Percentiles rank a stretch among this genome's conserved stretches.
These are phyloP conservation scores for Pseudogymnoascus sp. DNA, from an alignment of 2,329 filamentous ascomycete species.

Conservation along the genomic window DNA sequence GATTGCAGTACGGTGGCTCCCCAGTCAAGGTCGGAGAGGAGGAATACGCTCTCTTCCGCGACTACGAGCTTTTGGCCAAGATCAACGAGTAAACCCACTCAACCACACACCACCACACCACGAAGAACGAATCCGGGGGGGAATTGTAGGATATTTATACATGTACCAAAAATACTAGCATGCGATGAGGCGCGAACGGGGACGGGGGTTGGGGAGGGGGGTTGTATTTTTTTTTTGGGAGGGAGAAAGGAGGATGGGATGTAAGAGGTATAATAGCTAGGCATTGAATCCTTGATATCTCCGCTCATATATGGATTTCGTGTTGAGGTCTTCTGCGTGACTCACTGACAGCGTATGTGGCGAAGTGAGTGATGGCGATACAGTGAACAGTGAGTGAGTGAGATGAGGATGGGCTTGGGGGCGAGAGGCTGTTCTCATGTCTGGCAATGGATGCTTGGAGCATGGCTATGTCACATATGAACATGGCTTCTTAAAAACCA, in stretches of 20 bases:
- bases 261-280: not conserved
- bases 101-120: not conserved
- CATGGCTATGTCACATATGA: too few species aligned
- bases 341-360: not conserved
- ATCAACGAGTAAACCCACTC: constrained; percentile 74
- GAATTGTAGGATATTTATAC: not conserved
- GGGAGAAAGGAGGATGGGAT: not conserved
- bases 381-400: not conserved
- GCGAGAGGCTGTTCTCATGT: not conserved
- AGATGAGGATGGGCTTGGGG: not conserved
- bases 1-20: constrained; percentile 72
- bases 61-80: constrained; percentile 98
- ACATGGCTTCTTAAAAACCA: too few species aligned
- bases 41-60: constrained; percentile 91
- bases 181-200: not conserved
- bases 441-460: too few species aligned
- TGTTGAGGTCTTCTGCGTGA: not conserved
- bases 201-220: not conserved
- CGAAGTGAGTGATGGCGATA: not conserved
- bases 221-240: not conserved
- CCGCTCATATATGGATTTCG: not conserved
- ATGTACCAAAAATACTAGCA: not conserved
- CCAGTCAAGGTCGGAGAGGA: constrained; percentile 97
- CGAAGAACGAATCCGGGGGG: not conserved
- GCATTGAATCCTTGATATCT: not conserved